Percentiles rank a stretch among this genome's conserved stretches.
Conservation (phyloP, 768 basidiomycete species). For the Trametes meyenii region DNA sequence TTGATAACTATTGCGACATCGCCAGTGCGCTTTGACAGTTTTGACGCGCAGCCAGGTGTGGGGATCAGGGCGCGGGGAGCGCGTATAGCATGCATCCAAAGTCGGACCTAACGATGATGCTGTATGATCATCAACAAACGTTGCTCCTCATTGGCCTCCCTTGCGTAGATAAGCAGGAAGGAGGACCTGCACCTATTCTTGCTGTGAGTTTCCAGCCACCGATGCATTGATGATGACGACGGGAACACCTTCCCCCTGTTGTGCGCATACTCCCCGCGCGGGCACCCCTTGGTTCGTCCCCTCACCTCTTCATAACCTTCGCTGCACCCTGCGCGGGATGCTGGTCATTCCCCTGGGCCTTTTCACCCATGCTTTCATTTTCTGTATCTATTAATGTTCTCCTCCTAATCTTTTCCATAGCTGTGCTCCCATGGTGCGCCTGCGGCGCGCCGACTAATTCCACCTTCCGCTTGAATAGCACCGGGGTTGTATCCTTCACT, state of each 20-base stretch:
- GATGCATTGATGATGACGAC: constrained; percentile 18
- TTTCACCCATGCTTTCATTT: constrained; percentile 10
- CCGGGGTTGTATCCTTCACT: constrained; percentile 25
- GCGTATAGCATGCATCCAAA: no score
- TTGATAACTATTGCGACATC: no score
- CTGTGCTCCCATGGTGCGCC: constrained; percentile 9
- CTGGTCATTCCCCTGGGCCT: constrained; percentile 23
- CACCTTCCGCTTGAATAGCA: constrained; percentile 22
- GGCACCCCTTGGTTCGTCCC: constrained; percentile 13
- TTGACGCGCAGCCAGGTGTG: no score
- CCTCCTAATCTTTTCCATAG: constrained; percentile 3
- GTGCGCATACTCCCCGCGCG: not conserved
- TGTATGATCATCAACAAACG: constrained; percentile 11
- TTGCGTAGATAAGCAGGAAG: constrained; percentile 7
- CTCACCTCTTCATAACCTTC: constrained; percentile 1
- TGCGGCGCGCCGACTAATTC: constrained; percentile 24
- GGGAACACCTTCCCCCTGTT: constrained; percentile 2
- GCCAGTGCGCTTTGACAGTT: no score
- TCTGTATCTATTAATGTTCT: constrained; percentile 12
- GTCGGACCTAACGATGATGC: not conserved
- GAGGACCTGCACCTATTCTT: constrained; percentile 8
- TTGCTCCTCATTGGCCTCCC: constrained; percentile 6
- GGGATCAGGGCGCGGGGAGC: no score
- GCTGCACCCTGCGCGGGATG: constrained; percentile 21
- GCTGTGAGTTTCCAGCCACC: not conserved